A percentile compares a stretch with the other conserved stretches of the same genome.
Evolutionary conservation across 495 filamentous ascomycete genomes (phyloP).

Genomic region (Bombardia bombarda): DNA sequence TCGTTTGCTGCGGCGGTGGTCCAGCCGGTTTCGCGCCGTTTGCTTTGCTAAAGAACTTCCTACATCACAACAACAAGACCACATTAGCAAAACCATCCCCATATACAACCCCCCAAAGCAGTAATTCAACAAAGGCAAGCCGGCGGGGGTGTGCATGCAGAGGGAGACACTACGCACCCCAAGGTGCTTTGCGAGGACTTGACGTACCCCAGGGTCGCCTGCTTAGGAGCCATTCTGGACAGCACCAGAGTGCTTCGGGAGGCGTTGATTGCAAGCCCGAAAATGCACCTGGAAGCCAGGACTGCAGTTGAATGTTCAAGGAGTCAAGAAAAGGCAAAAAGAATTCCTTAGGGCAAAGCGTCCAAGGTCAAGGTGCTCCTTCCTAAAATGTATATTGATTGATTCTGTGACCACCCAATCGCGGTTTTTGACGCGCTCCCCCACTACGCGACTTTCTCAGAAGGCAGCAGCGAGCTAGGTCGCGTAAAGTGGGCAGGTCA

Average conservation of each 20-base stretch:
- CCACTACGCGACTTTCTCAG: conserved; percentile 9
- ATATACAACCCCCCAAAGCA: background rate
- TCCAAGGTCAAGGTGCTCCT: too few species aligned
- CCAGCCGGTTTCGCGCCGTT: conserved; percentile 42
- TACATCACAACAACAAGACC: conserved; percentile 16
- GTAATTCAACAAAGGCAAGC: background rate
- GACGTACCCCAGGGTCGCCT: conserved; percentile 92
- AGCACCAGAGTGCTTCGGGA: background rate
- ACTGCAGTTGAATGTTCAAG: background rate
- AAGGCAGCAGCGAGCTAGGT: conserved; percentile 2
- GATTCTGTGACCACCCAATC: too few species aligned
- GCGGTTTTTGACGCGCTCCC: conserved; percentile 13
- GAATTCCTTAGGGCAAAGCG: too few species aligned
- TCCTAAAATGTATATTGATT: background rate
- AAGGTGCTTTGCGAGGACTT: conserved; percentile 70
- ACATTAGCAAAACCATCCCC: background rate
- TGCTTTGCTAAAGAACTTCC: conserved; percentile 61
- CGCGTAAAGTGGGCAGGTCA: conserved; percentile 20
- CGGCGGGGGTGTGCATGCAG: background rate
- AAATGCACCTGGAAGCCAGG: background rate
- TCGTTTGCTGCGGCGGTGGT: conserved; percentile 60
- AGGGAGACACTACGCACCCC: conserved; percentile 52
- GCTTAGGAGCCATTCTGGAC: conserved; percentile 41
- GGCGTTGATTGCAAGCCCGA: background rate
- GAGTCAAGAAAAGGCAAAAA: background rate